Percentiles rank a stretch among this genome's conserved stretches.
phyloP scores from a whole-genome alignment of 441 rosid genomes.

The Eruca vesicaria region DNA sequence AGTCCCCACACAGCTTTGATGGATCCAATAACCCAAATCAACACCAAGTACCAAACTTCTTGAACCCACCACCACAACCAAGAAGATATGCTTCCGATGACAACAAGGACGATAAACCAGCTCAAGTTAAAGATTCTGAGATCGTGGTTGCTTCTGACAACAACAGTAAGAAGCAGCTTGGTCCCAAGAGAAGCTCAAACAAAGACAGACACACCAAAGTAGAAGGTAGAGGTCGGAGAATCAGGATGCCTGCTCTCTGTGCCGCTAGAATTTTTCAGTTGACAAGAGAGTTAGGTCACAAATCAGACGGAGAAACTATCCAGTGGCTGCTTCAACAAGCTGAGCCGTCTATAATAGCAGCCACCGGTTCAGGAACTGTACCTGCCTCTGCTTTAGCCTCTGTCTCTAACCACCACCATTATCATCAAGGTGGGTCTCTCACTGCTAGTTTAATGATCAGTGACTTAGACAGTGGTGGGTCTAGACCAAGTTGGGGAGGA shows the following conservation, averaged over 20 bases:
- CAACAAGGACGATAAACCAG: no score
- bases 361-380: conserved; percentile 91
- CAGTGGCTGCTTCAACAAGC: conserved; percentile 95
- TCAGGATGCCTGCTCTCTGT: conserved; percentile 95
- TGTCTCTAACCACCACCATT: conserved; percentile 49
- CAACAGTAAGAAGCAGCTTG: conserved; percentile 45
- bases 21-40: conserved; percentile 1
- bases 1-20: conserved; percentile 31
- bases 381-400: conserved; percentile 89
- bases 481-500: conserved; percentile 62
- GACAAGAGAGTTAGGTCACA: conserved; percentile 94
- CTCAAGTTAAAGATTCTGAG: conserved; percentile 60
- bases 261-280: conserved; percentile 93
- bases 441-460: conserved; percentile 55
- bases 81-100: no score
- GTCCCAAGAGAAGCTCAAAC: conserved; percentile 86
- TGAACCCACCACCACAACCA: conserved; percentile 52
- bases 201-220: conserved; percentile 95
- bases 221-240: conserved; percentile 90
- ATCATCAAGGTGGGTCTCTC: conserved; percentile 54
- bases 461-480: conserved; percentile 43
- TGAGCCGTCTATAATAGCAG: conserved; percentile 85
- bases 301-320: conserved; percentile 94
- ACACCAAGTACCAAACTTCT: conserved; percentile 46
- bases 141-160: conserved; percentile 64